phyloP scores from a whole-genome alignment of 306 rosid genomes.

The Vigna hirtella region DNA sequence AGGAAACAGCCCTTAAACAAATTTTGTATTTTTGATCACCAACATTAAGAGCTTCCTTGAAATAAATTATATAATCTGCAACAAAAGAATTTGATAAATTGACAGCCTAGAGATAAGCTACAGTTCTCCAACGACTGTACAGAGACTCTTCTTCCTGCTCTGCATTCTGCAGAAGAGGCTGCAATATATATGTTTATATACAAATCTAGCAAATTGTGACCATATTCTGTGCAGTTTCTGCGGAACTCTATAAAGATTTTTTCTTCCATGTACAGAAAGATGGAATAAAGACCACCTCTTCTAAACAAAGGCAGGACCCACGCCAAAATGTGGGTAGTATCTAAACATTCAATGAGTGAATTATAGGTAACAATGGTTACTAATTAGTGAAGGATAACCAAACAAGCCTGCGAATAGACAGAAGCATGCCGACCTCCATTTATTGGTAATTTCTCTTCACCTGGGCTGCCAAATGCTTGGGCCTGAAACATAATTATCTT shows the following conservation, averaged over 20 bases:
- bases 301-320: constrained; percentile 56
- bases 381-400: constrained; percentile 5
- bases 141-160: constrained; percentile 64
- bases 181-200: constrained; percentile 59
- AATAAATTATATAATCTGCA: constrained; percentile 56
- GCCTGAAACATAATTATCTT: constrained; percentile 67
- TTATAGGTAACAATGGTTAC: constrained; percentile 23
- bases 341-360: constrained; percentile 41
- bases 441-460: constrained; percentile 52
- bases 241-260: constrained; percentile 46
- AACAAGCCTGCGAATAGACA: constrained; percentile 19
- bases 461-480: constrained; percentile 88
- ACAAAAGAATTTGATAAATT: constrained; percentile 46
- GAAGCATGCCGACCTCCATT: constrained; percentile 51
- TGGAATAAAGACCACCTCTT: constrained; percentile 43
- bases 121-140: constrained; percentile 78
- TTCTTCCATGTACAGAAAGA: constrained; percentile 53
- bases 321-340: constrained; percentile 54
- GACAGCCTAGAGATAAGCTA: constrained; percentile 65
- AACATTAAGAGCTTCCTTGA: constrained; percentile 53
- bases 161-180: constrained; percentile 74
- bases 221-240: constrained; percentile 48
- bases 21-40: constrained; percentile 38
- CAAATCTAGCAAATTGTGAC: constrained; percentile 60
- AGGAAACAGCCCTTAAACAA: constrained; percentile 39